Evolutionary conservation across 352 stramenopile species (phyloP).

Genomic region (Sclerospora graminicola): DNA sequence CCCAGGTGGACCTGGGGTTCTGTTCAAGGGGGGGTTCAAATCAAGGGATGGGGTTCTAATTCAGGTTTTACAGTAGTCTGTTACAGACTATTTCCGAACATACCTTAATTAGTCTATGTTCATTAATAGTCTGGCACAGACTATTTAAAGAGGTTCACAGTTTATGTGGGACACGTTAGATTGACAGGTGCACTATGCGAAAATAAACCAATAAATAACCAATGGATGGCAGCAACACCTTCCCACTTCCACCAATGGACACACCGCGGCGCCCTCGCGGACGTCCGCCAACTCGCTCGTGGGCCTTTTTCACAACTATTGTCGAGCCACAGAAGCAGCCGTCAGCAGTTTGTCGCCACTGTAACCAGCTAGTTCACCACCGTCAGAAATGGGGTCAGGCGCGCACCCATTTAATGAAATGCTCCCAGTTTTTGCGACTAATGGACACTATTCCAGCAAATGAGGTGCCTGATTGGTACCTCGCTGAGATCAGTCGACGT

Average conservation of each 20-base stretch:
- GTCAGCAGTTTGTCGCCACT: slow-evolving; percentile 41
- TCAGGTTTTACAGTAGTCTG: too few species aligned
- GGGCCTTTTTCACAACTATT: slow-evolving; percentile 41
- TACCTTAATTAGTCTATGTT: too few species aligned
- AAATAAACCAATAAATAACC: too few species aligned
- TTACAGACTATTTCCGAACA: too few species aligned
- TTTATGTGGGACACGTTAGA: too few species aligned
- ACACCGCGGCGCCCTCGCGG: slow-evolving; percentile 17
- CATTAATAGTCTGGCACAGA: too few species aligned
- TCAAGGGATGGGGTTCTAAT: too few species aligned
- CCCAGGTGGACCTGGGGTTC: too few species aligned
- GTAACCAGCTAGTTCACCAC: slow-evolving; percentile 26
- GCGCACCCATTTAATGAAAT: slow-evolving; percentile 48
- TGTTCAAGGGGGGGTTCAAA: too few species aligned
- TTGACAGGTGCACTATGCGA: too few species aligned
- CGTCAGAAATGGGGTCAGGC: slow-evolving; percentile 59
- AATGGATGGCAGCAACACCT: not conserved
- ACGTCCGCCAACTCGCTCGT: slow-evolving; percentile 34
- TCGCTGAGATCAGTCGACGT: slow-evolving; percentile 28
- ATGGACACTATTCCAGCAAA: slow-evolving; percentile 19
- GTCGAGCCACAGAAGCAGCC: slow-evolving; percentile 36
- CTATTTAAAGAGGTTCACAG: too few species aligned
- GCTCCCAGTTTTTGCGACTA: slow-evolving; percentile 29
- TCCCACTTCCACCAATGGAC: slow-evolving; percentile 1
- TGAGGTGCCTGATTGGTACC: slow-evolving; percentile 44